These are phyloP conservation scores for Blastobotrys illinoisensis DNA, from an alignment of 1,139 yeast species.

Conservation along the genomic window DNA sequence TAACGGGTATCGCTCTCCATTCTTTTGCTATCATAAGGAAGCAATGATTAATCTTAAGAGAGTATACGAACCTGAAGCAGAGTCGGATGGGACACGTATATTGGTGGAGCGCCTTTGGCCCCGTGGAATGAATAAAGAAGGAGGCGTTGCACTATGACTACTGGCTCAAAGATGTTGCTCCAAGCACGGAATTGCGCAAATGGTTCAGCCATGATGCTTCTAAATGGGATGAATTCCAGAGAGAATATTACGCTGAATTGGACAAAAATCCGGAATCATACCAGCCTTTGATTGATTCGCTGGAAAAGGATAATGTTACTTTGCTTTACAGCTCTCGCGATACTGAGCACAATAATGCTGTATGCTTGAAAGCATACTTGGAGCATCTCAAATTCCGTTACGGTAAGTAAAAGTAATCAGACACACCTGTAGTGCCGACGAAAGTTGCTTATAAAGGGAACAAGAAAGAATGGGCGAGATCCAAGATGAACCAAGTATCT, in stretches of 20 bases:
- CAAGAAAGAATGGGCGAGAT: too few relatives aligned
- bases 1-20: too few relatives aligned
- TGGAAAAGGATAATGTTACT: not conserved
- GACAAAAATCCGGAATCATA: not conserved
- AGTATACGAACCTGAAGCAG: not conserved
- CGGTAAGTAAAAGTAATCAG: too few relatives aligned
- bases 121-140: not conserved
- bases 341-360: not conserved
- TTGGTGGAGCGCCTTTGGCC: not conserved
- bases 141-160: not conserved
- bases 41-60: not conserved
- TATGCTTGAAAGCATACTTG: not conserved
- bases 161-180: not conserved
- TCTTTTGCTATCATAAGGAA: too few relatives aligned
- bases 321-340: not conserved
- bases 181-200: not conserved
- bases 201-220: not conserved
- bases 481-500: too few relatives aligned
- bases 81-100: not conserved
- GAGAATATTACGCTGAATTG: not conserved
- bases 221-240: not conserved
- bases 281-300: not conserved
- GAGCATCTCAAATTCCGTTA: too few relatives aligned
- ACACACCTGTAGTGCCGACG: too few relatives aligned
- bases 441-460: too few relatives aligned